Base-by-base conservation (phyloP, 2,329 filamentous ascomycete species). In the Xylariaceae sp. region DNA sequence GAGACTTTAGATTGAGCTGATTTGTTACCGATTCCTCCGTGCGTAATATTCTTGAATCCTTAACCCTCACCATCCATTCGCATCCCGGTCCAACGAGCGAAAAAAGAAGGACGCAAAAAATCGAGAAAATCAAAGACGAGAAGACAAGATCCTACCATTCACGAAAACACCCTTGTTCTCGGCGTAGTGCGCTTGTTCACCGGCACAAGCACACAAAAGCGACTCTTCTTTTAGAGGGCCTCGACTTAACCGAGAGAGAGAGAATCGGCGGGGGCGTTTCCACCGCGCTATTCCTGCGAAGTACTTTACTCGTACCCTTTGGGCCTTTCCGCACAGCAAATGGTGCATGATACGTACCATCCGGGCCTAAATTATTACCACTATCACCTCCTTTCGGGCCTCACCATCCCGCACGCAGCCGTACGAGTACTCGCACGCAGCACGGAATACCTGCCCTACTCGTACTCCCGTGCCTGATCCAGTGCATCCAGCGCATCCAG, bases 281-380 rank as follows among this genome's bases (percentile, higher is more conserved):
- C 23, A 30, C 23, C 23, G 23, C 23, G 23, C 23, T 30, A 30
- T 30, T 30, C 23, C 23, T 30, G 23, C 23, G 3, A 30, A 30
- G 23, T 30, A 30, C 23, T 30, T 30, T 30, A 30, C 23, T 30
- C 23, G 23, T 30, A 30, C 23, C 23, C 23, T 30, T 30, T 30
- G 23, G 23, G 23, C 23, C 23, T 30, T 30, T 30, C 23, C 23
- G 5, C 23, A 30, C 23, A 30, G 23, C 23, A 30, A 30, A 30
- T 30, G 23, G 11, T 45, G n/a, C 11, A 45, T 30, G 49, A 35
- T 35, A 51, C 49, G 45, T 55, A 53, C 53, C 51, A 51, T n/a
- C 37, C 37, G 39, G 56, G 37, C 53, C 48, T 17, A 35, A 49
- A 50, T 61, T 52, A 9, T 53, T 60, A 51, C 39, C 48, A 35